Conservation (phyloP, 306 rosid species). For the Mimosa bimucronata region DNA sequence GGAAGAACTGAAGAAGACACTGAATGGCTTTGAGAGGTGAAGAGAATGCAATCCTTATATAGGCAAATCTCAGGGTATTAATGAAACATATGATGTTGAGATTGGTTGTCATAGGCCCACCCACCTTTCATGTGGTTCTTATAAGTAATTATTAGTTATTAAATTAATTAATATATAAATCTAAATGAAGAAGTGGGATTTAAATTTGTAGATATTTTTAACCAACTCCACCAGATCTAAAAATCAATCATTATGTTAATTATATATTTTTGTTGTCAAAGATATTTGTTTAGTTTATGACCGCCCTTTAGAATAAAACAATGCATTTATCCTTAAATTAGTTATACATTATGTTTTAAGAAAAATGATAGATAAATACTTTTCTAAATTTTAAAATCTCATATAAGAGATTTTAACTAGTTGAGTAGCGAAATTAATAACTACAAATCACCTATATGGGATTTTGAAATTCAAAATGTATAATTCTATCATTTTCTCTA, state of each 20-base stretch:
- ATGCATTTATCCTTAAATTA: not conserved
- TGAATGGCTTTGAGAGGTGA: slow-evolving; percentile 29
- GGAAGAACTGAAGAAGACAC: slow-evolving; percentile 3
- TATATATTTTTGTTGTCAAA: not conserved
- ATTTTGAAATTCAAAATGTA: too few species aligned
- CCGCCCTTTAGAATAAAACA: not conserved
- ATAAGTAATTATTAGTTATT: too few species aligned
- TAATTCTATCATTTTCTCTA: too few species aligned
- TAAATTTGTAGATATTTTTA: too few species aligned
- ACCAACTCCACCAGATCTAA: not conserved
- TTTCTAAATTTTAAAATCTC: too few species aligned
- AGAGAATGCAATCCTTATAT: slow-evolving; percentile 28
- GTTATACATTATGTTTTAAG: too few species aligned
- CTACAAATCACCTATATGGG: too few species aligned
- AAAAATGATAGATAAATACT: too few species aligned
- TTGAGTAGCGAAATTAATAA: too few species aligned
- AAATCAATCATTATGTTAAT: not conserved
- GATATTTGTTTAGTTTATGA: not conserved
- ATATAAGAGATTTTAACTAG: too few species aligned
- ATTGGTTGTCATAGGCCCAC: not conserved
- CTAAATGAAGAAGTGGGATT: too few species aligned
- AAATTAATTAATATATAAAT: too few species aligned
- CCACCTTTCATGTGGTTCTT: not conserved
- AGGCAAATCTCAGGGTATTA: slow-evolving; percentile 9
- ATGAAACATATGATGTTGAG: not conserved